These are phyloP conservation scores for Onygenales sp. DNA, from an alignment of 2,329 filamentous ascomycete species.

Conservation along the genomic window DNA sequence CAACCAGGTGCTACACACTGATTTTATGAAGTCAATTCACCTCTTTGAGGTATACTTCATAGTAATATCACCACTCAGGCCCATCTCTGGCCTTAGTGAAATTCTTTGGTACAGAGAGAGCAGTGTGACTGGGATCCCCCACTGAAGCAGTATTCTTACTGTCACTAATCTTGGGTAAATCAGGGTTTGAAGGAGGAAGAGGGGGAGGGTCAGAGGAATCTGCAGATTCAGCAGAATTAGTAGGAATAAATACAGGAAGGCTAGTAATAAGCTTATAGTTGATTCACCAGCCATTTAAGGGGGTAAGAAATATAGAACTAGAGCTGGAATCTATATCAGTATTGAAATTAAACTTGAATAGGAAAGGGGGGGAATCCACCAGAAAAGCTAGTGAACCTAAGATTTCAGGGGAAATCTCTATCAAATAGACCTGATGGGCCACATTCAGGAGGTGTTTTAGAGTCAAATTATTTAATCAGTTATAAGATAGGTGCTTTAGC, in stretches of 20 bases:
- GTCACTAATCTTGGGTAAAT: too few relatives aligned
- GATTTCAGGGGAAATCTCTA: too few relatives aligned
- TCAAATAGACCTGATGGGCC: accelerated
- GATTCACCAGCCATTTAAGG: too few relatives aligned
- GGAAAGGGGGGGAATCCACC: too few relatives aligned
- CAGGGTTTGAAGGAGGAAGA: too few relatives aligned
- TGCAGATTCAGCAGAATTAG: accelerated
- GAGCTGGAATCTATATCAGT: too few relatives aligned
- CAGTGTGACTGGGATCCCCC: neutral
- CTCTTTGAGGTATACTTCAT: neutral
- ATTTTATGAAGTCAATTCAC: neutral
- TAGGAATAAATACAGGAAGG: too few relatives aligned
- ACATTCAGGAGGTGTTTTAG: neutral
- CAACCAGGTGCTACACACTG: neutral
- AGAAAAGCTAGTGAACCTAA: too few relatives aligned
- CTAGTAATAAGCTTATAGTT: too few relatives aligned
- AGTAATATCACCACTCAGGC: neutral
- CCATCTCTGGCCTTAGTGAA: neutral
- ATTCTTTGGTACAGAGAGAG: neutral
- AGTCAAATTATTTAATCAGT: neutral
- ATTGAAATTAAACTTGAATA: too few relatives aligned
- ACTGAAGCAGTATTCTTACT: neutral
- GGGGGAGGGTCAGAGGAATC: too few relatives aligned
- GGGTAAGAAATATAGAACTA: too few relatives aligned
- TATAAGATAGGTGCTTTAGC: neutral